Percentiles rank a stretch among this genome's conserved stretches.
Conservation (phyloP, 2,329 filamentous ascomycete genomes). For the Fusarium illudens region DNA sequence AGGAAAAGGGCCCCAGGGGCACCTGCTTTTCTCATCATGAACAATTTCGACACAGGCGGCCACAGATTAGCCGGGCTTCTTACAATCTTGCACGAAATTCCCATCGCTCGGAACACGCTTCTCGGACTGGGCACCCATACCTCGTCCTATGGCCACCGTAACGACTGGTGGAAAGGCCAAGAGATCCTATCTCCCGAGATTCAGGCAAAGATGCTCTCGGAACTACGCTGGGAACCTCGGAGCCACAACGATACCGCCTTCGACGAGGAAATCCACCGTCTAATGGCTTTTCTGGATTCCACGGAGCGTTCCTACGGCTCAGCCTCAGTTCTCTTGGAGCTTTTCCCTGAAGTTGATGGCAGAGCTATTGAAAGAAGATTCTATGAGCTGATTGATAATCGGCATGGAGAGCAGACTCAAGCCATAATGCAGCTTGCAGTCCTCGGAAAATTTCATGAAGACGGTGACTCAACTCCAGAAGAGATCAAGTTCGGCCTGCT, state of each 20-base stretch:
- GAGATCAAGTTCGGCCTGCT: constrained; percentile 53
- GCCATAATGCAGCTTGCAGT: constrained; percentile 48
- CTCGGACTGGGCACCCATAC: constrained; percentile 54
- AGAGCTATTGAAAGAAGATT: constrained; percentile 53
- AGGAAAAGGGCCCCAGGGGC: constrained; percentile 52
- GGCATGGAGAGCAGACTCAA: constrained; percentile 36
- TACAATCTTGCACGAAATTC: constrained; percentile 68
- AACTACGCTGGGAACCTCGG: constrained; percentile 43
- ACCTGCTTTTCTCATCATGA: constrained; percentile 62
- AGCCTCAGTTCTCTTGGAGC: constrained; percentile 56
- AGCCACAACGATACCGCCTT: constrained; percentile 47
- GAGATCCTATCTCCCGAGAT: constrained; percentile 55
- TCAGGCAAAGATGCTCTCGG: constrained; percentile 46
- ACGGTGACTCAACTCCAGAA: constrained; percentile 43
- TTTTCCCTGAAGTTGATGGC: constrained; percentile 44
- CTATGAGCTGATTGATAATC: constrained; percentile 53
- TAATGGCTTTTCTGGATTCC: constrained; percentile 69
- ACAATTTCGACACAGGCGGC: constrained; percentile 42
- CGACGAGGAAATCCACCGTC: constrained; percentile 65
- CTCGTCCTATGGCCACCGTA: constrained; percentile 62
- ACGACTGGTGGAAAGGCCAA: constrained; percentile 69
- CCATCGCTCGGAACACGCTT: constrained; percentile 64
- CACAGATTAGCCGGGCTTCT: constrained; percentile 63
- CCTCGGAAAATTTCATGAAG: constrained; percentile 43
- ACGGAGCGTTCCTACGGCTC: constrained; percentile 69